Conservation (phyloP, 148 eudicot species). For the Tetragonia tetragonoides region DNA sequence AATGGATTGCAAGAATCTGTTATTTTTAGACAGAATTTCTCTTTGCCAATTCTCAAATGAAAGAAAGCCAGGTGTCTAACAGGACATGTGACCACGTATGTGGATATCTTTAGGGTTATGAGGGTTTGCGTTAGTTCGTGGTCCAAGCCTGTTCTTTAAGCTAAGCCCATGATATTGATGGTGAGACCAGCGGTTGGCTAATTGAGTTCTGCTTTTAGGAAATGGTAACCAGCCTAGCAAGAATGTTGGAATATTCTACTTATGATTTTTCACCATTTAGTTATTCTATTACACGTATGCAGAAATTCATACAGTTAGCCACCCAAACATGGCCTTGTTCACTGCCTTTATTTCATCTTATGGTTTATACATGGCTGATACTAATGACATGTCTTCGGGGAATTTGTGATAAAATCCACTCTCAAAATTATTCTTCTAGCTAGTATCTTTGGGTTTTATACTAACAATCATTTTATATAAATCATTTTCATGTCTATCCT, state of each 20-base stretch:
- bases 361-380: not conserved
- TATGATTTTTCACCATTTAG: not conserved
- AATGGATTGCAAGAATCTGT: not conserved
- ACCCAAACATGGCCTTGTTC: not conserved
- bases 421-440: conserved; percentile 14
- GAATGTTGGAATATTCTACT: conserved; percentile 11
- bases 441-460: conserved; percentile 17
- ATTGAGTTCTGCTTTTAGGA: not conserved
- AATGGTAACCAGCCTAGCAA: conserved; percentile 20
- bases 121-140: conserved; percentile 2
- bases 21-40: not conserved
- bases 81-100: conserved; percentile 13
- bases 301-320: not conserved
- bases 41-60: conserved; percentile 11
- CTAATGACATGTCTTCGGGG: not conserved
- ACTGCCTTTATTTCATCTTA: too few species aligned
- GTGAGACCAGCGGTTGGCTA: conserved; percentile 13
- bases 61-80: not conserved
- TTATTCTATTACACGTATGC: not conserved
- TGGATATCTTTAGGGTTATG: not conserved
- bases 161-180: conserved; percentile 18
- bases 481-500: conserved; percentile 16
- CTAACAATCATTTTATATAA: conserved; percentile 2
- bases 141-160: conserved; percentile 26
- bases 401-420: conserved; percentile 4